Base-by-base conservation (phyloP, 1,139 yeast genomes). In the Groenewaldozyma auringiensis region DNA sequence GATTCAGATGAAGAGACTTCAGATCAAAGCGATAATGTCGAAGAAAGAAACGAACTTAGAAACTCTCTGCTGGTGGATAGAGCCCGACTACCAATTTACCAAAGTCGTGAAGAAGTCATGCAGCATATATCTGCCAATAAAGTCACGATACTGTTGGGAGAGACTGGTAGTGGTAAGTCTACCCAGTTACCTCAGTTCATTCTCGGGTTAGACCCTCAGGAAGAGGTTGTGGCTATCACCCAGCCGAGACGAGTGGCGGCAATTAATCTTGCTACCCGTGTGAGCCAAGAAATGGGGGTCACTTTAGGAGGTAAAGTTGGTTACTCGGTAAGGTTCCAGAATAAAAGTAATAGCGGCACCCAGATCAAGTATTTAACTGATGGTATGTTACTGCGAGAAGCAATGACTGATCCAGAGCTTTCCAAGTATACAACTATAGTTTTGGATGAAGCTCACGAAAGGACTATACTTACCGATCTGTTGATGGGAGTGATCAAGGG, bases 191-290 rank as follows among this genome's bases (percentile, higher is more conserved):
- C 97, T 0, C 98, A 92, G 64, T 59, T 59, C 35, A 65, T 64
- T 13, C 45, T 52, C 3, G 51, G 51, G 17, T 43, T 46, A 37
- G 56, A 58, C 36, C 57, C 64, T 32, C 71, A 69, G 49, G 64
- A 67, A 29, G 78, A 77, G 49, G 71, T 76, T 27, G 81, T 92
- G 16, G 97, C 95, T 0, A 89, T 92, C 4, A 92, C 98, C 0
- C 98, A 92, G 66, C 98, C 98, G 2, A 81, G 98, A 67, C 76
- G 98, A 61, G 98, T 92, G 32, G 98, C 98, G 1, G 98, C 98
- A 1, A 87, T 94, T 42, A 88, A 88, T 50, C 73, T 92, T 60
- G 98, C 98, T 0, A 77, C 83, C 21, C 81, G 98, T 67, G 98
- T 92, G 1, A 79, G 96, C 20, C 89, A 86, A 56, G 98, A 92